Evolutionary conservation across 2,329 filamentous ascomycete genomes (phyloP), one percentile per base, ranked within the genome.

Genomic region (Pyrenophora tritici-repentis): DNA sequence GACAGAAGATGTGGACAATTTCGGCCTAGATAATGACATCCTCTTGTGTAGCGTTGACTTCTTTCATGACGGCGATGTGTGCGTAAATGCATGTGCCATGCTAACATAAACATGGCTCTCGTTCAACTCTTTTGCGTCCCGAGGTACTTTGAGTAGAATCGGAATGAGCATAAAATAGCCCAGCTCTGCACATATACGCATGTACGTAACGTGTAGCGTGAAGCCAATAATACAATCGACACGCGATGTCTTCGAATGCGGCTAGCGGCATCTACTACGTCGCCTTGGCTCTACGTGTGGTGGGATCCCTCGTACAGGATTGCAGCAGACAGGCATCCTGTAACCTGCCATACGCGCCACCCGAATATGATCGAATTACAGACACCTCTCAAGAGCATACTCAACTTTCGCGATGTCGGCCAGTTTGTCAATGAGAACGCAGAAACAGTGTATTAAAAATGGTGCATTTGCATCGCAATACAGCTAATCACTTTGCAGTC

Each of bases 371-470:
- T 49, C 18, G 45, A 50, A 17, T 36, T 56, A 9, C 48, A 50
- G 18, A 55, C 60, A 13, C 63, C 67, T 4, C 48, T 73, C 16
- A 56, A 67, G 43, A 72, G 55, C 22, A 61, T 75, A 17, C 55
- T 66, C 13, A 75, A 75, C 48, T 75, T 74, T 54, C 66, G 72
- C 41, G 72, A 75, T 64, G 71, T 68, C 24, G 66, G 68, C 17
- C 56, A 54, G 3, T 68, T 65, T 22, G 59, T 72, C 47, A 73
- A 73, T 26, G 48, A 58, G 7, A 49, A 56, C 7, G 56, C 53
- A 5, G 58, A 56, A 2, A 50, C 53, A 34, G 59, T 50, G 66
- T 66, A 49, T 18, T 43, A 40, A 5, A 9, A 3, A 37, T 17
- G n/a, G 14, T 45, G 14, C 20, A 22, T 29, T 16, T 2, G 31